A percentile compares a stretch with the other conserved stretches of the same genome.
Evolutionary conservation across 1,284 basidiomycete species (phyloP).

Genomic region (Ustilago hordei): DNA sequence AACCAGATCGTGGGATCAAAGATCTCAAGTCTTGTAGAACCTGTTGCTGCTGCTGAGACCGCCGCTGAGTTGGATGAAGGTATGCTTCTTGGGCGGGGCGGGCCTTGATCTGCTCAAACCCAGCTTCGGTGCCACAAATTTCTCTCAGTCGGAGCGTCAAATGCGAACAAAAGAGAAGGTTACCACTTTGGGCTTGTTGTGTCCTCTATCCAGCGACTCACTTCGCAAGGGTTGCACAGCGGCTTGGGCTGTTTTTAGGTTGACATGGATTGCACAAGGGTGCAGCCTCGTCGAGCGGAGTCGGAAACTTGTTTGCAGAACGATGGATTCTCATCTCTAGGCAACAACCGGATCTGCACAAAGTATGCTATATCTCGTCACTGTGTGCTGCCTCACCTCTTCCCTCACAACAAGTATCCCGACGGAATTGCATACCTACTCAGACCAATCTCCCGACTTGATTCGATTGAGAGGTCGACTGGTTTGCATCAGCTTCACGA

Average conservation of each 20-base stretch:
- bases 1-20: constrained; percentile 31
- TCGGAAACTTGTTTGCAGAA: not conserved
- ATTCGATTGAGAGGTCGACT: not conserved
- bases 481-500: not conserved
- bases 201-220: not conserved
- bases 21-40: constrained; percentile 8
- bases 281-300: constrained; percentile 1
- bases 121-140: constrained; percentile 8
- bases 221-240: constrained; percentile 1
- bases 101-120: constrained; percentile 9
- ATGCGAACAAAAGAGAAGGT: constrained; percentile 2
- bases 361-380: not conserved
- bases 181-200: not conserved
- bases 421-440: not conserved
- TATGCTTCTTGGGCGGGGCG: constrained; percentile 14
- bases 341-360: constrained; percentile 1
- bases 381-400: not conserved
- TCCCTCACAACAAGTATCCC: not conserved
- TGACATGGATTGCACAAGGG: constrained; percentile 1
- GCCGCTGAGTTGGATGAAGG: constrained; percentile 10
- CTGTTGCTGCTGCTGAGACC: not conserved
- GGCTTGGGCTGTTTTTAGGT: not conserved
- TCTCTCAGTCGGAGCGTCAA: not conserved
- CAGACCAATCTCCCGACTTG: not conserved
- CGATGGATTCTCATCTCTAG: not conserved